Conservation (phyloP, 2,329 filamentous ascomycete genomes). For the Sordariomycetes sp. region DNA sequence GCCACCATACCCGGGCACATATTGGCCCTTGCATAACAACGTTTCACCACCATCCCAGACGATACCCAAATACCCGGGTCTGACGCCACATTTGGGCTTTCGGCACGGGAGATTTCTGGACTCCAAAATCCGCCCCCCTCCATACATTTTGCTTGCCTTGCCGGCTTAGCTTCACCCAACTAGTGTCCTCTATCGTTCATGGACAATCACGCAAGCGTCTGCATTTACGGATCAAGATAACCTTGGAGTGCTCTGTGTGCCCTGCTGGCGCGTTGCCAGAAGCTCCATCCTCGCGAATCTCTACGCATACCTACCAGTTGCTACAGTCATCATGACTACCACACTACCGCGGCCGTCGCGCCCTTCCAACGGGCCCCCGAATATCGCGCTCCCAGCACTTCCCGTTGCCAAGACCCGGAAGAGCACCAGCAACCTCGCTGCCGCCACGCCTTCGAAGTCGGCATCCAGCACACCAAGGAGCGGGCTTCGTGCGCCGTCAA, state of each 20-base stretch:
- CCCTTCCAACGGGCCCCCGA: slow-evolving; percentile 60
- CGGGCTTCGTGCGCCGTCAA: slow-evolving; percentile 48
- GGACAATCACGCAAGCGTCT: neutral
- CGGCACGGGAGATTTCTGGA: slow-evolving; percentile 2
- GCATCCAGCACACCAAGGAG: slow-evolving; percentile 39
- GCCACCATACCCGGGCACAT: neutral
- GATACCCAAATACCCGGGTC: slow-evolving; percentile 6
- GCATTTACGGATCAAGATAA: neutral
- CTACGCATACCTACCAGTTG: neutral
- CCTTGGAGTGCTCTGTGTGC: neutral
- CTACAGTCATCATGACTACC: slow-evolving; percentile 35
- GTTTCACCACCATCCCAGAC: slow-evolving; percentile 12
- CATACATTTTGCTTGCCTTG: neutral
- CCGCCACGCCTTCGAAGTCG: slow-evolving; percentile 28
- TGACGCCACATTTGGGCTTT: slow-evolving; percentile 5
- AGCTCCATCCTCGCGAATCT: neutral
- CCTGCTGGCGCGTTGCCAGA: neutral
- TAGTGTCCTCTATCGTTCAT: neutral
- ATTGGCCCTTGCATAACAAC: slow-evolving; percentile 13
- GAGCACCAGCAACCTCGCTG: slow-evolving; percentile 37
- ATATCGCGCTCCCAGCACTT: slow-evolving; percentile 61
- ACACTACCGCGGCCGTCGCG: slow-evolving; percentile 57
- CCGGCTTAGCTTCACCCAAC: neutral
- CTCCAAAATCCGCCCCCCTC: neutral
- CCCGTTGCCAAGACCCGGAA: slow-evolving; percentile 65